Conservation (phyloP, 2,329 filamentous ascomycete species). For the Septoria linicola region DNA sequence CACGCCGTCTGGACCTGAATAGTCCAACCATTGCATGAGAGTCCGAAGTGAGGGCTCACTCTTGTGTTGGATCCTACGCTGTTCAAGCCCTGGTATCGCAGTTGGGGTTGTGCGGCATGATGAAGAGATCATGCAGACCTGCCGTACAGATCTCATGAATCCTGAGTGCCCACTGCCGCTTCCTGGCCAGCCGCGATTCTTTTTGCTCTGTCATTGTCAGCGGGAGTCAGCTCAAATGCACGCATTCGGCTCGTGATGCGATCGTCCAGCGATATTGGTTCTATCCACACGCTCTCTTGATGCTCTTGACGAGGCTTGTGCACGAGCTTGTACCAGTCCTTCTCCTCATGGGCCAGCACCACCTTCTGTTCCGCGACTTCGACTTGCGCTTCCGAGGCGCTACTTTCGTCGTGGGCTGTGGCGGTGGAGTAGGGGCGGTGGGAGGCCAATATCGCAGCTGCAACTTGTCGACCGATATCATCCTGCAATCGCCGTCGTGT, state of each 20-base stretch:
- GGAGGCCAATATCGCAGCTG: conserved; percentile 71
- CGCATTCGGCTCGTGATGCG: conserved; percentile 78
- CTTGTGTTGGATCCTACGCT: too few relatives aligned
- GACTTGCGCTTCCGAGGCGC: conserved; percentile 30
- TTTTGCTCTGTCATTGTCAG: conserved; percentile 67
- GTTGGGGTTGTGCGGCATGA: too few relatives aligned
- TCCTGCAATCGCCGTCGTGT: conserved; percentile 84
- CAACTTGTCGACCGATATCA: conserved; percentile 80
- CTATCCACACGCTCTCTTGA: conserved; percentile 67
- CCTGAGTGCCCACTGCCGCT: not conserved
- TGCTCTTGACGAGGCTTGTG: conserved; percentile 53
- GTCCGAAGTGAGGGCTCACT: too few relatives aligned
- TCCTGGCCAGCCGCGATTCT: conserved; percentile 36
- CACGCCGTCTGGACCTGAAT: too few relatives aligned
- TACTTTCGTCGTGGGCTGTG: conserved; percentile 21
- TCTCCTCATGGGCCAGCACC: conserved; percentile 69
- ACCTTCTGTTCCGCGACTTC: conserved; percentile 61
- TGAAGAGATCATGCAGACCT: too few relatives aligned
- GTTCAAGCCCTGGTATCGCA: too few relatives aligned
- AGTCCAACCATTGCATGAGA: too few relatives aligned
- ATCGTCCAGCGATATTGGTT: conserved; percentile 68
- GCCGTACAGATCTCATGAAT: too few relatives aligned
- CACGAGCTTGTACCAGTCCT: conserved; percentile 79
- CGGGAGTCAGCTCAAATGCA: conserved; percentile 66
- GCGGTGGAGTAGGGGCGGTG: conserved; percentile 49